These are phyloP conservation scores for Dendrobium huoshanense DNA, from an alignment of 106 monocot genomes.

Conservation along the genomic window DNA sequence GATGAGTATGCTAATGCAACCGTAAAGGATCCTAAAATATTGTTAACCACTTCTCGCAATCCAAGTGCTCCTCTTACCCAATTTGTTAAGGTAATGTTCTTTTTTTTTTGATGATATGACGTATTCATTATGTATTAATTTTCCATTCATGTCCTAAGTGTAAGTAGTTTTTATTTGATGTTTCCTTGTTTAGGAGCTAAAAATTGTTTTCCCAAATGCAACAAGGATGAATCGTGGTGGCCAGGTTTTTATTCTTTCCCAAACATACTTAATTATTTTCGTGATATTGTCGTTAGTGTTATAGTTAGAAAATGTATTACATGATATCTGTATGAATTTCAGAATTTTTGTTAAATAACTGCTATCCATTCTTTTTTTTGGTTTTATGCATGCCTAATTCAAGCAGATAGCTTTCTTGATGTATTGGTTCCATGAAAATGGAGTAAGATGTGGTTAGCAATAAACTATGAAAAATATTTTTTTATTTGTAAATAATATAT, in stretches of 20 bases:
- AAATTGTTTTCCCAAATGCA: slow-evolving; percentile 89
- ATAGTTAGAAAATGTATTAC: not conserved
- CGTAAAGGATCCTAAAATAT: slow-evolving; percentile 54
- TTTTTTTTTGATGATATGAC: not conserved
- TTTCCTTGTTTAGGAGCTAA: slow-evolving; percentile 59
- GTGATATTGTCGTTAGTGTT: not conserved
- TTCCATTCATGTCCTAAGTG: not conserved
- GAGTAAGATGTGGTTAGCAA: not conserved
- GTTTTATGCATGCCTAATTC: not conserved
- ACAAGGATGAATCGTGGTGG: slow-evolving; percentile 95
- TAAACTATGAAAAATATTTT: not conserved
- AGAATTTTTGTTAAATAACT: not conserved
- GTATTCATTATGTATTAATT: not conserved
- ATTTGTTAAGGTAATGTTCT: slow-evolving; percentile 68
- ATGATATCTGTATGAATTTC: not conserved
- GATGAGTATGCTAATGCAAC: slow-evolving; percentile 67
- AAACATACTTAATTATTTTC: not conserved
- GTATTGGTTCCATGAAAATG: not conserved
- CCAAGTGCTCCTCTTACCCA: slow-evolving; percentile 92
- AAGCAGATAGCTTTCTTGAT: not conserved
- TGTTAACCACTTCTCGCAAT: slow-evolving; percentile 75
- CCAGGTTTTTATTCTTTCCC: slow-evolving; percentile 49
- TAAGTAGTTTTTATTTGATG: not conserved
- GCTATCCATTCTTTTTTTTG: not conserved
- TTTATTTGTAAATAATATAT: not conserved